Conservation (phyloP, 2,329 filamentous ascomycete genomes). For the Xylaria sp. region DNA sequence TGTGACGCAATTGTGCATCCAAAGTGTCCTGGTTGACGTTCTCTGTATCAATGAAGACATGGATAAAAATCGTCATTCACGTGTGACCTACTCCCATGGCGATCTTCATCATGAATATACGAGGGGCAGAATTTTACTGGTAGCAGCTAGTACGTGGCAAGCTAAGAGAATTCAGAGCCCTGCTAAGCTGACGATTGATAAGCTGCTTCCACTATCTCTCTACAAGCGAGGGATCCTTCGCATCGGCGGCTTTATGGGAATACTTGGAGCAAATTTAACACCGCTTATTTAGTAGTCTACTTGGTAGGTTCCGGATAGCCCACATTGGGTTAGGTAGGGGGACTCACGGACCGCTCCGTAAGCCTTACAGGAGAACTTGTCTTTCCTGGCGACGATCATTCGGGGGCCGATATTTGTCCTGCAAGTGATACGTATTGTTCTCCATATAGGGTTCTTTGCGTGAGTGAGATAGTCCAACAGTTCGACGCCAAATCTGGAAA, state of each 20-base stretch:
- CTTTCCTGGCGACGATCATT: conserved; percentile 8
- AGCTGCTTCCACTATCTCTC: neutral
- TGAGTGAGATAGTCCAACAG: neutral
- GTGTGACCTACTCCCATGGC: neutral
- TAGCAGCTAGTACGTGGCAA: neutral
- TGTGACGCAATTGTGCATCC: conserved; percentile 32
- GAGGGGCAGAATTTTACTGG: neutral
- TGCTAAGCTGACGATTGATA: conserved; percentile 6
- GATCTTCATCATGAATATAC: conserved; percentile 11
- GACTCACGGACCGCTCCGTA: conserved; percentile 18
- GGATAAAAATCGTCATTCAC: neutral
- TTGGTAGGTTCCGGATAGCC: neutral
- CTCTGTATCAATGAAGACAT: conserved; percentile 5
- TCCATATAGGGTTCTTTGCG: neutral
- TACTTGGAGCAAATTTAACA: neutral
- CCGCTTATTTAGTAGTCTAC: neutral
- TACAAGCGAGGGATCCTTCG: neutral
- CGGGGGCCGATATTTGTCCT: neutral
- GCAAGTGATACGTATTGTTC: neutral
- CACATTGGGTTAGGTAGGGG: conserved; percentile 1
- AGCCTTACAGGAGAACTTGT: conserved; percentile 18
- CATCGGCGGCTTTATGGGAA: neutral
- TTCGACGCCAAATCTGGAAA: neutral
- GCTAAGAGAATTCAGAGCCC: neutral
- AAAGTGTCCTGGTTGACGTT: conserved; percentile 9